Base-by-base conservation (phyloP, 2,329 filamentous ascomycete species). In the Fusarium ambrosium region DNA sequence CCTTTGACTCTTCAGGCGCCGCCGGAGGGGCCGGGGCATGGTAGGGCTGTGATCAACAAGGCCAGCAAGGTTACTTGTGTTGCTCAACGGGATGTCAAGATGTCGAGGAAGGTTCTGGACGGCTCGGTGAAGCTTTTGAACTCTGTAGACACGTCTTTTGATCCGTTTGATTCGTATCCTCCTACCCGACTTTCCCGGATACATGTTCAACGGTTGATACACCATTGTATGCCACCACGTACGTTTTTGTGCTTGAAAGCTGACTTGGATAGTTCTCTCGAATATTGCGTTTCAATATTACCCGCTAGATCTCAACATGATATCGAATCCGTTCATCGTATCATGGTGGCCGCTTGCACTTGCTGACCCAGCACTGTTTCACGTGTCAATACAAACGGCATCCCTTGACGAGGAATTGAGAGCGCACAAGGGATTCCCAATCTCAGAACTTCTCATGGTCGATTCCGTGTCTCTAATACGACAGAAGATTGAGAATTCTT, bases 261-360 rank as follows among this genome's bases (percentile, higher is more conserved):
- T 79, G 43, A 78, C 63, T 4, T n/a, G 32, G 45, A 14, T 64
- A 90, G 89, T 91, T 70, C 80, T 90, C 4, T 84, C 86, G 48
- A 89, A 87, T 53, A 90, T 91, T 56, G 88, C 89, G 0, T 91
- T 91, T 61, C 86, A 90, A 71, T 91, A 90, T 74, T 91, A 91
- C 73, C 89, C 89, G 1, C 81, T 90, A 22, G 89, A 91, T 62
- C 80, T 89, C 9, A 85, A 83, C 69, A 76, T 84, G n/a, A 79
- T 79, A 0, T 88, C 89, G 9, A 91, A 91, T 72, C 89, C 89
- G 0, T 91, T 91, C 69, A 80, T 91, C 20, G 81, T 89, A 8
- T 90, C 88, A 0, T 91, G 89, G 89, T 91, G 89, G 89, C 89
- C 89, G 0, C 82, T 88, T 1, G 88, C 89, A 1, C 82, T 91